These are phyloP conservation scores for Lippia alba DNA, from an alignment of 305 asterid genomes.

Conservation along the genomic window DNA sequence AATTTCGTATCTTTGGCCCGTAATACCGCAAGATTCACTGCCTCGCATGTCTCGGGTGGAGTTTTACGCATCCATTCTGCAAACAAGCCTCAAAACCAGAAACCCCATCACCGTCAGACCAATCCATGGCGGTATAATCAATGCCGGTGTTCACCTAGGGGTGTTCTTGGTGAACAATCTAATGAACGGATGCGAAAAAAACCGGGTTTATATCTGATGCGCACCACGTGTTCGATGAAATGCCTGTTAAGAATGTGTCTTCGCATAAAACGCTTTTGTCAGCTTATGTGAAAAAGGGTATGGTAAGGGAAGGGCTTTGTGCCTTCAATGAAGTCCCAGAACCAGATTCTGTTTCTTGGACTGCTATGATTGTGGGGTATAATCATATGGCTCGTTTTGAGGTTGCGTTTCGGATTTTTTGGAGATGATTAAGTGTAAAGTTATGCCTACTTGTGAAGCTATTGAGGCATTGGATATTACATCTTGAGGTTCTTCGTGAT, in stretches of 20 bases:
- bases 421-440: constrained; percentile 57
- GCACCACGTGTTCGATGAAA: constrained; percentile 64
- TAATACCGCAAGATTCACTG: constrained; percentile 34
- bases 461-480: constrained; percentile 49
- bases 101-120: constrained; percentile 47
- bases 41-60: constrained; percentile 38
- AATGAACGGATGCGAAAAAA: constrained; percentile 75
- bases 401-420: constrained; percentile 55
- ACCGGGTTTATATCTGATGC: constrained; percentile 60
- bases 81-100: constrained; percentile 60
- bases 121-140: constrained; percentile 64
- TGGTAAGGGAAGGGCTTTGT: constrained; percentile 50
- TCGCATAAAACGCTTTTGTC: constrained; percentile 80
- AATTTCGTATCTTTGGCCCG: not conserved
- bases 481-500: no score
- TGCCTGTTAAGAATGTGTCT: constrained; percentile 68
- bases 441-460: constrained; percentile 68
- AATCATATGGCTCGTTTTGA: constrained; percentile 54
- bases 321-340: constrained; percentile 60
- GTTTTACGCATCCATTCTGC: constrained; percentile 61
- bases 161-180: constrained; percentile 71
- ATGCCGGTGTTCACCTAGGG: constrained; percentile 63
- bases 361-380: constrained; percentile 77
- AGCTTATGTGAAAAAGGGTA: constrained; percentile 70
- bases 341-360: constrained; percentile 89